Conservation (phyloP, 2,329 filamentous ascomycete species). For the Fusarium veterinarium region DNA sequence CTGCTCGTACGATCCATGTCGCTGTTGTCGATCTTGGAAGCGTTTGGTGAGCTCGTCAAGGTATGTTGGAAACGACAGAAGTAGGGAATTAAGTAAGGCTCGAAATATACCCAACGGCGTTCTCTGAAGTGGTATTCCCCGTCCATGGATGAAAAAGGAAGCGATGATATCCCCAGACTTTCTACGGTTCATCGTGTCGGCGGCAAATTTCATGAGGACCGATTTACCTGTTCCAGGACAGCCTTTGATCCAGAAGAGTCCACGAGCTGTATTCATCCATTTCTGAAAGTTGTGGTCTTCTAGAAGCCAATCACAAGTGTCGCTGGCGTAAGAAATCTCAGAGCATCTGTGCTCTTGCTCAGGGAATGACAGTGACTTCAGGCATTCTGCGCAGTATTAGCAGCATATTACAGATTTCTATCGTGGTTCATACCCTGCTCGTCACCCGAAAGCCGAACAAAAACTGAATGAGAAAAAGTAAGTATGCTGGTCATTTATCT, state of each 20-base stretch:
- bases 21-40: no score
- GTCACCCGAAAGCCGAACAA: not conserved
- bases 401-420: accelerated
- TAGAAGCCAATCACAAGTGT: not conserved
- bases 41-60: no score
- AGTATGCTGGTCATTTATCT: not conserved
- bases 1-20: no score
- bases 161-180: no score
- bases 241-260: not conserved
- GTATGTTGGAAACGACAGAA: no score
- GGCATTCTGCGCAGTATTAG: not conserved
- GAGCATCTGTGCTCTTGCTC: constrained; percentile 2
- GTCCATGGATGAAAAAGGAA: no score
- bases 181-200: no score
- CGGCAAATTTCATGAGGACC: not conserved
- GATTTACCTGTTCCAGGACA: constrained; percentile 6
- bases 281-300: not conserved
- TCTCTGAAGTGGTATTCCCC: no score
- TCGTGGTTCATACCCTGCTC: not conserved
- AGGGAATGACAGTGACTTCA: not conserved
- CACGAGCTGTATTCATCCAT: not conserved
- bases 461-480: not conserved
- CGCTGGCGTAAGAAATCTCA: accelerated
- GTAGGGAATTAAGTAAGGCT: no score
- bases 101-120: no score